A percentile compares a stretch with the other conserved stretches of the same genome.
Conservation (phyloP, 345 rosid genomes). For the Aquilaria malaccensis region DNA sequence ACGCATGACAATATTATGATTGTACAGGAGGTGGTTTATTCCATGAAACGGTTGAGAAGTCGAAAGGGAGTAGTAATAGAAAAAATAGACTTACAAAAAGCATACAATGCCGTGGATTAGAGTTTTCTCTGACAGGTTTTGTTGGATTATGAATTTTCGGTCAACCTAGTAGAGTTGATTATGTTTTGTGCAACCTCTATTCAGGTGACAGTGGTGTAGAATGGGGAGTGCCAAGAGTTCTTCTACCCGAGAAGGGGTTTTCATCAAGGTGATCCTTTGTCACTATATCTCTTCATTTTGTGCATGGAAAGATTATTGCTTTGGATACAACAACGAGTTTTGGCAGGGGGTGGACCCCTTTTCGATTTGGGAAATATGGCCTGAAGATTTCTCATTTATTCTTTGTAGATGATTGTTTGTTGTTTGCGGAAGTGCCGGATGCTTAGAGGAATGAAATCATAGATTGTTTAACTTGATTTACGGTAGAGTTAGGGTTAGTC, state of each 20-base stretch:
- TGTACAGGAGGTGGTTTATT: not conserved
- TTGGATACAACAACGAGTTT: not conserved
- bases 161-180: not conserved
- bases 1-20: not conserved
- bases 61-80: not conserved
- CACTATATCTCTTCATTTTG: not conserved
- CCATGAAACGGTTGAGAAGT: not conserved
- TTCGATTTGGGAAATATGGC: no score
- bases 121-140: not conserved
- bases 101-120: not conserved
- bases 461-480: no score
- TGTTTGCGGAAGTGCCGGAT: no score
- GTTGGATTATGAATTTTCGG: not conserved
- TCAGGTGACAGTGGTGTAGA: not conserved
- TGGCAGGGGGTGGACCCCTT: no score
- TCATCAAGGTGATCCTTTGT: not conserved
- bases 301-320: not conserved
- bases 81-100: not conserved
- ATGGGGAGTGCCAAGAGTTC: not conserved
- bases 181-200: not conserved
- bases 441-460: no score
- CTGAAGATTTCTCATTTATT: no score
- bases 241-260: not conserved
- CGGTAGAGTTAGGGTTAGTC: no score
- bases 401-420: no score